A percentile compares a stretch with the other conserved stretches of the same genome.
phyloP scores from a whole-genome alignment of 2,329 filamentous ascomycete species.

The Madurella mycetomatis region DNA sequence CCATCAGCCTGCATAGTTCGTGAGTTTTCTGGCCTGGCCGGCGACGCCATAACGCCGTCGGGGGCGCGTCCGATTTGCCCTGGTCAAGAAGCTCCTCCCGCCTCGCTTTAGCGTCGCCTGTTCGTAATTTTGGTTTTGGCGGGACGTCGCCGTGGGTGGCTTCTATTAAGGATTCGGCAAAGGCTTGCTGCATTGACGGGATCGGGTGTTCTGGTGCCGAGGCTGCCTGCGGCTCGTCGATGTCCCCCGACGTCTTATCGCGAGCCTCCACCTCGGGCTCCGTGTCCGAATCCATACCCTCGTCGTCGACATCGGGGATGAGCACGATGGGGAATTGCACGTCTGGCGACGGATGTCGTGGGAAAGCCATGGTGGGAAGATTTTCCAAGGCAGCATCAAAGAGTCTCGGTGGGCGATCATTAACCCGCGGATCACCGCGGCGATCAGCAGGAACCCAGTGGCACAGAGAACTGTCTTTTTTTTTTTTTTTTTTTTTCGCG shows the following conservation, averaged over 20 bases:
- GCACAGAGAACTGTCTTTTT: constrained; percentile 15
- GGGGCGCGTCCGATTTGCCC: constrained; percentile 63
- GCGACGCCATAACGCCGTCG: constrained; percentile 71
- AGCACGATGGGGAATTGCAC: constrained; percentile 26
- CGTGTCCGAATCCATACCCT: constrained; percentile 13
- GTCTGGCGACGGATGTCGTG: constrained; percentile 19
- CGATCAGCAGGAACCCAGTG: constrained; percentile 24
- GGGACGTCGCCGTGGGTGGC: constrained; percentile 49
- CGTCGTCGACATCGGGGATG: constrained; percentile 16
- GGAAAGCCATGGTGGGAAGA: constrained; percentile 24
- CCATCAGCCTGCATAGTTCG: constrained; percentile 82
- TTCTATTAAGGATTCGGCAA: constrained; percentile 76
- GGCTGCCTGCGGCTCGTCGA: constrained; percentile 9
- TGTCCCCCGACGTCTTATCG: constrained; percentile 3
- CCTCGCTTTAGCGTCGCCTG: constrained; percentile 55
- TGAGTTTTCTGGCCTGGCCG: constrained; percentile 74
- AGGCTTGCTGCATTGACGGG: constrained; percentile 71
- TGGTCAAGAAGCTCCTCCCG: constrained; percentile 65
- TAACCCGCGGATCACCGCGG: constrained; percentile 21
- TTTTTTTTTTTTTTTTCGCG: no score
- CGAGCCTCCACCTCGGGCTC: constrained; percentile 16
- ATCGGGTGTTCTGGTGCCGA: constrained; percentile 59
- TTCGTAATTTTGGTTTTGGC: constrained; percentile 49
- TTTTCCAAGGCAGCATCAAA: constrained; percentile 8
- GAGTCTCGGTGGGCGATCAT: constrained; percentile 10